Base-by-base conservation (phyloP, 2,329 filamentous ascomycete species). In the Fusarium sp. region DNA sequence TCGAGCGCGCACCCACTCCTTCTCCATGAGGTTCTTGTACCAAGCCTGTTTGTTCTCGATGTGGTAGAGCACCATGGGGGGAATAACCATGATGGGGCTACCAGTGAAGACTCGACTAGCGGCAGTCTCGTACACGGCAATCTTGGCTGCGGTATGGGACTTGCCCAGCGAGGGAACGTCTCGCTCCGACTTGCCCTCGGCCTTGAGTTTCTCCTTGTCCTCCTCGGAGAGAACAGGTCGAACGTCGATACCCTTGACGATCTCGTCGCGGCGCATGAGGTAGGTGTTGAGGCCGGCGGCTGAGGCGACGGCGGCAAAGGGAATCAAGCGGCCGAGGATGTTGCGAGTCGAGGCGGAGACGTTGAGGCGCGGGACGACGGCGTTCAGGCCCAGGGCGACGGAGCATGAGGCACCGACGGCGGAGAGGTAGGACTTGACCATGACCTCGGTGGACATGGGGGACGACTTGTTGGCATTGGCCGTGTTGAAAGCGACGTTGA, bases 381-480 rank as follows among this genome's bases (percentile, higher is more conserved):
- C 91, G 84, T 98, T 98, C 59, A 99, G 90, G 41, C 97, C 95
- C 1, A 98, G 89, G 5, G 97, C 97, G 11, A 99, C 97, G 73
- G 93, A 94, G 86, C 97, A 99, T 16, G 95, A 98, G 35, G 97
- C 96, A 65, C 94, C 92, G 22, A 99, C 97, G 64, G 97, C 97
- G 71, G 98, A 89, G 81, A 93, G 90, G 87, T 98, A 99, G 61
- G 95, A 98, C 84, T 98, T 92, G 72, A 92, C 90, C 72, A 99
- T 92, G 76, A 94, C 94, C 24, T 91, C 90, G 68, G 91, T 93
- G 22, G 94, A 93, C 73, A 98, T 89, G 1, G 96, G 95, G 4
- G 95, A 95, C 43, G 95, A 98, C 84, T 99, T 99, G 89, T 99
- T 99, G 73, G 96, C 95, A 83, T 99, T 99, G 81, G 96, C 94